Base-by-base conservation (phyloP, 345 rosid species). In the Stellera chamaejasme region DNA sequence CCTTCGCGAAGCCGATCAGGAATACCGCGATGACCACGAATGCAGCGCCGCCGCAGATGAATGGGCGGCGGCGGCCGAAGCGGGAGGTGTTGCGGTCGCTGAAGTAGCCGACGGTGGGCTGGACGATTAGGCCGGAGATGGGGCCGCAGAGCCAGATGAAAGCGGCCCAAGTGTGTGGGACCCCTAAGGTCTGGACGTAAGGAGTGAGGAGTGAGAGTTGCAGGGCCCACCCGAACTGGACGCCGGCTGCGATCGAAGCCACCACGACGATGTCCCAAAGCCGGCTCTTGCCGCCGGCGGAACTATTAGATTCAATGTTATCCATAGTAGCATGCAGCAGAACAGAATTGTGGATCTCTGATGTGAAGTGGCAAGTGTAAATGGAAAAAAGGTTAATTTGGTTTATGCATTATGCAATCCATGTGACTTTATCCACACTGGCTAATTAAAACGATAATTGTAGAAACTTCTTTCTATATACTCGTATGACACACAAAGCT, bases 141-240 rank as follows among this genome's bases (percentile, higher is more conserved):
- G 98, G 98, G 0, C 98, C 96, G 32, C 95, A 88, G 39, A 92
- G 87, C 98, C 96, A 92, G 36, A 92, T 84, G 73, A 80, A 69
- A 25, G 98, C 70, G 8, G 96, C 87, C 95, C 95, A 85, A 25
- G 69, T 74, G 75, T 92, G 98, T 10, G 93, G 87, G 49, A 92
- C 78, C 1, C 98, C 98, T 0, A 92, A 74, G 32, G 77, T 79
- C 55, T 92, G 98, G 3, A 86, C 90, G 59, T 92, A 92, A 0
- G 96, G 98, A 13, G 98, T 92, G 25, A 92, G 52, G 1, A 92
- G 72, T 13, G 96, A 92, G 10, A 92, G 82, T 60, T 92, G 98
- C 1, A 92, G 62, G 4, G 98, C 96, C 98, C 98, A 92, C 0
- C 98, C 96, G 66, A 92, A 92, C 63, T 92, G 95, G 45, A 92